Percentiles rank a stretch among this genome's conserved stretches.
These are phyloP conservation scores for Cyanophora paradoxa DNA, from an alignment of 78 protist species.

Conservation along the genomic window DNA sequence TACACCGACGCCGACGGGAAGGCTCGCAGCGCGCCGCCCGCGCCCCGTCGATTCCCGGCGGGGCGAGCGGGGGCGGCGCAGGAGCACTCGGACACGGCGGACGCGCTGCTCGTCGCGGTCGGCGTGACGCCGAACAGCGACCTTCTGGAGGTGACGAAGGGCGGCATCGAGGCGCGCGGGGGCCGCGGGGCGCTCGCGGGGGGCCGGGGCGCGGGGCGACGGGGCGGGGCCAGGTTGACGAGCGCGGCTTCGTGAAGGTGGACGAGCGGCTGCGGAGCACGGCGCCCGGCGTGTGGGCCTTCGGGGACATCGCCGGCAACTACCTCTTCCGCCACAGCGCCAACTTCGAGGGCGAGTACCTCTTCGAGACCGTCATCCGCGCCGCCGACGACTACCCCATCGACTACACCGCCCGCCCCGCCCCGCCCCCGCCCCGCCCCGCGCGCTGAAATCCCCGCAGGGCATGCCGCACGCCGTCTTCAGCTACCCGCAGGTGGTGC, in stretches of 20 bases:
- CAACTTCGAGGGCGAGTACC: background rate
- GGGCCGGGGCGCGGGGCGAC: background rate
- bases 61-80: background rate
- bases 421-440: too few species aligned
- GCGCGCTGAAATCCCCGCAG: too few species aligned
- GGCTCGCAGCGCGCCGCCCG: background rate
- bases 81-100: background rate
- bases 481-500: background rate
- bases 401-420: background rate
- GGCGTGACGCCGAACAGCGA: conserved; percentile 7
- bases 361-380: background rate
- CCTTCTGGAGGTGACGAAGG: background rate
- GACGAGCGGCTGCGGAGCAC: conserved; percentile 8
- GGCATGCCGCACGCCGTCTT: conserved; percentile 5
- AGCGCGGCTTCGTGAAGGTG: conserved; percentile 1
- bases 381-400: background rate
- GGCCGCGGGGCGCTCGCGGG: too few species aligned
- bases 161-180: background rate
- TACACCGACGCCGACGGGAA: background rate
- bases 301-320: background rate
- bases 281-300: background rate
- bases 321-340: background rate
- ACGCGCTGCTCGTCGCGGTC: background rate
- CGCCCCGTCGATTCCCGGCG: background rate
- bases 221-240: background rate